A percentile compares a stretch with the other conserved stretches of the same genome.
Conservation (phyloP, 2,329 filamentous ascomycete genomes). For the Ampelomyces quisqualis region DNA sequence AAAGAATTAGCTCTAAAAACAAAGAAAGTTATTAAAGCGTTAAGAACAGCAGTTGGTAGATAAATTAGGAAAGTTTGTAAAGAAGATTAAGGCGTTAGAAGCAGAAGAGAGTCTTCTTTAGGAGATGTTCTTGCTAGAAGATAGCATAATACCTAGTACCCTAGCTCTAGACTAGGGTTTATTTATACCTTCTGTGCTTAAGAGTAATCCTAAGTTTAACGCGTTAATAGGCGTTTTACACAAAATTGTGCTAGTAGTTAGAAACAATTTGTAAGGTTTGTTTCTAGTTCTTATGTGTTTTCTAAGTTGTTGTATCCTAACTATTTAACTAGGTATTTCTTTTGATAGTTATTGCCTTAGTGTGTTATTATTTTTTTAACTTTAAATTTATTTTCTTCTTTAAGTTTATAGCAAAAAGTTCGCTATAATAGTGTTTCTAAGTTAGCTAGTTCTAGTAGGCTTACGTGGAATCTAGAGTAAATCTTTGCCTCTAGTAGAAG, state of each 20-base stretch:
- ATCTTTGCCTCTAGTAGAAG: no score
- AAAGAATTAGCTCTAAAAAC: not conserved
- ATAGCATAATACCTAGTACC: not conserved
- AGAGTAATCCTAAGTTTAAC: not conserved
- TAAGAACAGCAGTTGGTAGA: not conserved
- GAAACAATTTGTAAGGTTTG: not conserved
- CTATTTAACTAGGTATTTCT: no score
- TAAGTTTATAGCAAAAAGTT: no score
- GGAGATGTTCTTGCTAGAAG: not conserved
- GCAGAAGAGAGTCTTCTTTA: not conserved
- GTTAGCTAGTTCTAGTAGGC: no score
- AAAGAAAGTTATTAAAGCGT: not conserved
- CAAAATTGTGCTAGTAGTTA: not conserved
- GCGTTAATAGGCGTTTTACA: not conserved
- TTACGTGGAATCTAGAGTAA: no score
- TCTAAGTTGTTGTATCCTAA: no score
- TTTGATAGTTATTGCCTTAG: no score
- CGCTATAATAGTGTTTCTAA: no score
- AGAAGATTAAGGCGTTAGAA: constrained; percentile 1
- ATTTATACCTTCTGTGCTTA: not conserved
- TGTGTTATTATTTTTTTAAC: no score
- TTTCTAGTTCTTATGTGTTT: no score
- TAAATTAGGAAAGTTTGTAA: constrained; percentile 1
- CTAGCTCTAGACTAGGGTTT: not conserved
- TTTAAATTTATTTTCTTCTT: no score